These are phyloP conservation scores for Thermoascus crustaceus DNA, from an alignment of 2,329 filamentous ascomycete species.

Conservation along the genomic window DNA sequence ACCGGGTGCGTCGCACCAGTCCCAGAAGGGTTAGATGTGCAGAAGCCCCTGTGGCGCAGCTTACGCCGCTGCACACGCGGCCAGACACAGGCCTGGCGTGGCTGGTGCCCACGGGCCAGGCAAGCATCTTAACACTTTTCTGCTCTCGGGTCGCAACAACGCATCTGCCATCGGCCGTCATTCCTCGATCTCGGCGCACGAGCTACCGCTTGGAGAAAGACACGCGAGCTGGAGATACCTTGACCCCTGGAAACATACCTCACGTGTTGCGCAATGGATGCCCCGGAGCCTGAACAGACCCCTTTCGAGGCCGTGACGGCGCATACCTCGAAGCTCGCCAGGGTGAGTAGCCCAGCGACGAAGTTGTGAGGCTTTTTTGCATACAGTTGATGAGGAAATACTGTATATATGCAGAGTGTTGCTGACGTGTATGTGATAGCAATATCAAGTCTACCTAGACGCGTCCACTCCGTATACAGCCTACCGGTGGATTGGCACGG, in stretches of 20 bases:
- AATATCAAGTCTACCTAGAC: conserved; percentile 91
- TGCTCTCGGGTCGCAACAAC: not conserved
- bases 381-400: too few species aligned
- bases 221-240: not conserved
- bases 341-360: conserved; percentile 25
- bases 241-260: not conserved
- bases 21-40: not conserved
- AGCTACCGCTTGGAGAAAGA: not conserved
- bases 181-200: too few species aligned
- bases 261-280: conserved; percentile 57
- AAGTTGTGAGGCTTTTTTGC: not conserved
- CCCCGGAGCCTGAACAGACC: conserved; percentile 76
- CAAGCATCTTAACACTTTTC: conserved; percentile 1
- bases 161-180: too few species aligned
- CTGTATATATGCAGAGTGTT: not conserved
- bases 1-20: not conserved
- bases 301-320: conserved; percentile 84
- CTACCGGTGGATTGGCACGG: conserved; percentile 89
- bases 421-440: conserved; percentile 42
- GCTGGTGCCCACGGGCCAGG: conserved; percentile 1
- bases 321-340: conserved; percentile 54
- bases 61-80: not conserved
- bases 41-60: too few species aligned
- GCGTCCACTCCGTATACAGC: conserved; percentile 81
- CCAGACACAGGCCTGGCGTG: not conserved